Evolutionary conservation across 768 basidiomycete species (phyloP).

Genomic region (Tulasnella sp.): DNA sequence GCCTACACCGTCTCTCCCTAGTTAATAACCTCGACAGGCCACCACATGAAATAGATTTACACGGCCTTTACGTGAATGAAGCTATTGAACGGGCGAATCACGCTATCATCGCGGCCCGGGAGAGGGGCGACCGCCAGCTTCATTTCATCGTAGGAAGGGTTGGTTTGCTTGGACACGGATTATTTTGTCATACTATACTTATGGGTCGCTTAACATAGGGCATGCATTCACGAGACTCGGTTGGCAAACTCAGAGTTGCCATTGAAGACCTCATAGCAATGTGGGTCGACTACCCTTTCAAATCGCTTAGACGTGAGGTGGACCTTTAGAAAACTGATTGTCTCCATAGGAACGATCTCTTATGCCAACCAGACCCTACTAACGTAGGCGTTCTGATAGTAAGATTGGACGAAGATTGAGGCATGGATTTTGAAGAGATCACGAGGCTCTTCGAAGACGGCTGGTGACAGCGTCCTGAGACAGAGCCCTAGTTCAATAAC

Average conservation of each 20-base stretch:
- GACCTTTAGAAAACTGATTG: background rate
- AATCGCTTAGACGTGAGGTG: background rate
- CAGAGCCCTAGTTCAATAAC: background rate
- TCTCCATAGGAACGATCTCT: slow-evolving; percentile 44
- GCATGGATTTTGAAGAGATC: slow-evolving; percentile 24
- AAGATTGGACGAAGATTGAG: slow-evolving; percentile 42
- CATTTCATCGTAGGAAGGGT: slow-evolving; percentile 47
- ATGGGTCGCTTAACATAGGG: slow-evolving; percentile 30
- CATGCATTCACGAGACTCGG: slow-evolving; percentile 46
- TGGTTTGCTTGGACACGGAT: background rate
- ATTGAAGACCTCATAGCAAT: slow-evolving; percentile 49
- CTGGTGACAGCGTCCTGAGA: background rate
- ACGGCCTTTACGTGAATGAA: slow-evolving; percentile 53
- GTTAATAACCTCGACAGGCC: slow-evolving; percentile 43
- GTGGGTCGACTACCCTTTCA: background rate
- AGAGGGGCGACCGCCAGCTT: slow-evolving; percentile 42
- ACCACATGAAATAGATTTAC: slow-evolving; percentile 49
- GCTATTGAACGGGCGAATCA: slow-evolving; percentile 47
- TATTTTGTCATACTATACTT: background rate
- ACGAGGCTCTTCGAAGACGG: slow-evolving; percentile 14
- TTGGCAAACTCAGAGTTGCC: slow-evolving; percentile 52
- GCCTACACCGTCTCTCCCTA: slow-evolving; percentile 15
- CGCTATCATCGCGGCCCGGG: slow-evolving; percentile 45
- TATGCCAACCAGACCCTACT: slow-evolving; percentile 47
- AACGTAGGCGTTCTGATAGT: slow-evolving; percentile 52